These are phyloP conservation scores for Drosera spatulata DNA, from an alignment of 179 eudicot species.

Conservation along the genomic window DNA sequence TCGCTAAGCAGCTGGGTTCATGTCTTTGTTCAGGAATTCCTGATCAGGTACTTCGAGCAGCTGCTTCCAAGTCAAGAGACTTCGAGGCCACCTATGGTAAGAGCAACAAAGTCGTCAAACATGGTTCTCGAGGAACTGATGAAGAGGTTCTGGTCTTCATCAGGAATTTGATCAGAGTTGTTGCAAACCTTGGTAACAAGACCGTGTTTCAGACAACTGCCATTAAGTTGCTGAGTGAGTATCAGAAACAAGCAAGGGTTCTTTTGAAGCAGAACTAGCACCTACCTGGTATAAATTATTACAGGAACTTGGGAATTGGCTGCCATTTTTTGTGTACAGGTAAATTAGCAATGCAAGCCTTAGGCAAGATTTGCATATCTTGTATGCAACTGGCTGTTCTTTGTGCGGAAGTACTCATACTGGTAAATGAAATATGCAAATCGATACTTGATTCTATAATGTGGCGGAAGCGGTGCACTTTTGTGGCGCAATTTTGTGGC, in stretches of 20 bases:
- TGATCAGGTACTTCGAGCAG: constrained; percentile 51
- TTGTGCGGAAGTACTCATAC: too few species aligned
- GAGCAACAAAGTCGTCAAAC: constrained; percentile 12
- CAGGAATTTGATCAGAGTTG: constrained; percentile 21
- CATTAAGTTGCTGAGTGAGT: constrained; percentile 23
- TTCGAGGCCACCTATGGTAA: constrained; percentile 67
- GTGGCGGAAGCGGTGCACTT: too few species aligned
- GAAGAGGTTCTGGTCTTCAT: constrained; percentile 20
- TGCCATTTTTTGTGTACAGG: too few species aligned
- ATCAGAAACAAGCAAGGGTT: constrained; percentile 49
- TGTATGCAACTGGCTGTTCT: too few species aligned
- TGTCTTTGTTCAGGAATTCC: constrained; percentile 62
- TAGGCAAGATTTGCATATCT: too few species aligned
- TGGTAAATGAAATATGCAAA: too few species aligned
- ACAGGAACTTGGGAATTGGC: too few species aligned
- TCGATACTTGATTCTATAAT: too few species aligned
- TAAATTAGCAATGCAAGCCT: too few species aligned
- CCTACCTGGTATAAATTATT: too few species aligned
- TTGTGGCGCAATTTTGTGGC: too few species aligned
- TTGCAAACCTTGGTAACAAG: constrained; percentile 9
- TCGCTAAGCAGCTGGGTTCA: background rate
- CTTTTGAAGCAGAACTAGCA: constrained; percentile 45
- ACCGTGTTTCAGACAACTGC: constrained; percentile 7
- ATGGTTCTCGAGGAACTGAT: constrained; percentile 15
- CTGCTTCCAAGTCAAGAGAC: constrained; percentile 75